Evolutionary conservation across 2,329 filamentous ascomycete species (phyloP).

Genomic region (Lachnellula cervina): DNA sequence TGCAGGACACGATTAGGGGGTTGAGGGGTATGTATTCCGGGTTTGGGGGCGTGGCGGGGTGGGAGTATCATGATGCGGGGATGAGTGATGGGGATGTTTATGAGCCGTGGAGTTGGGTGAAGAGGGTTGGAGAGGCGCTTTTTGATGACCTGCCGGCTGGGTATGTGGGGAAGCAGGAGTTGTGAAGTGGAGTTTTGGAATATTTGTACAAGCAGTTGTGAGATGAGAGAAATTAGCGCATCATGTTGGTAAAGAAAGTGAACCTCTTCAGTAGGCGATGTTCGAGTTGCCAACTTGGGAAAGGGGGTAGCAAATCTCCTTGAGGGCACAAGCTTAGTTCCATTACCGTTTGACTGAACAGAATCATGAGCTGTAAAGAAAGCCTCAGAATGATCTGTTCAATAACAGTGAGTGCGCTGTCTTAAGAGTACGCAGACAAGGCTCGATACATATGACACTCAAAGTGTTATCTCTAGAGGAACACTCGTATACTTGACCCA

Average conservation of each 20-base stretch:
- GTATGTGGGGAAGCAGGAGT: not conserved
- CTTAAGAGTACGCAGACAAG: no score
- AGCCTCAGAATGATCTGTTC: no score
- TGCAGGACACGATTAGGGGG: conserved; percentile 50
- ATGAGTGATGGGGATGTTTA: conserved; percentile 51
- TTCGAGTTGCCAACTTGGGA: no score
- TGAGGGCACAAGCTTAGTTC: no score
- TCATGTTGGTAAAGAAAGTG: not conserved
- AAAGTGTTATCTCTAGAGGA: no score
- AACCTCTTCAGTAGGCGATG: not conserved
- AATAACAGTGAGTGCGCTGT: no score
- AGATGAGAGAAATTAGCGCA: not conserved
- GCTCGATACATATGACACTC: no score
- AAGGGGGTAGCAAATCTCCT: no score
- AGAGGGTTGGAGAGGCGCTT: conserved; percentile 43
- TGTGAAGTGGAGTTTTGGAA: not conserved
- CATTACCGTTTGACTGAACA: no score
- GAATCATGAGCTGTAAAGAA: no score
- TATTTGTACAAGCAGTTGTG: not conserved
- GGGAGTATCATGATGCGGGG: conserved; percentile 82
- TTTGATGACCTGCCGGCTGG: conserved; percentile 7
- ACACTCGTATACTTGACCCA: no score
- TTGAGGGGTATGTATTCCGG: conserved; percentile 42
- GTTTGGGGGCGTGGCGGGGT: conserved; percentile 79
- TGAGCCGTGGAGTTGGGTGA: conserved; percentile 72